Conservation (phyloP, 1,284 basidiomycete species). For the Blastosporella zonata region DNA sequence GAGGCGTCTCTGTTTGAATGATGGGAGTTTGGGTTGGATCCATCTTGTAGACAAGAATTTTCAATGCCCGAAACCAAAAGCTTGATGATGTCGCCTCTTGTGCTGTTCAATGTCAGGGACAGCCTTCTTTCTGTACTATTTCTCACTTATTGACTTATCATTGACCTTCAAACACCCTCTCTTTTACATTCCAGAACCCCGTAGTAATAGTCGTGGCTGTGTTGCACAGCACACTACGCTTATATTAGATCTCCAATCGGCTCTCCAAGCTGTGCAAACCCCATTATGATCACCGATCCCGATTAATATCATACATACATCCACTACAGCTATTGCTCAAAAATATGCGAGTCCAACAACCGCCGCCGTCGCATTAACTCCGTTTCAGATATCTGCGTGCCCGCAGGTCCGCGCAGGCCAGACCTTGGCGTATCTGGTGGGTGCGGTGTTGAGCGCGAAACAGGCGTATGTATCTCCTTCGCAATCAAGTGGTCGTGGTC, state of each 20-base stretch:
- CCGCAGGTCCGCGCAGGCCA: constrained; percentile 42
- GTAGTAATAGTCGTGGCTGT: constrained; percentile 26
- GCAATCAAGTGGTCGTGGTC: constrained; percentile 13
- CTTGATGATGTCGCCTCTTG: constrained; percentile 16
- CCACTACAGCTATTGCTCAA: constrained; percentile 30
- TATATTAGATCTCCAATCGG: constrained; percentile 29
- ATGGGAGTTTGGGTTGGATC: constrained; percentile 27
- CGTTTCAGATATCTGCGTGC: constrained; percentile 70
- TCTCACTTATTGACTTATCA: constrained; percentile 5
- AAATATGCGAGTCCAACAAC: constrained; percentile 62
- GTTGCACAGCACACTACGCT: constrained; percentile 32
- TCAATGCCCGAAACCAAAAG: constrained; percentile 25
- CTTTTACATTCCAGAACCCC: constrained; percentile 11
- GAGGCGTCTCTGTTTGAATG: constrained; percentile 23
- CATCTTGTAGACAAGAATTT: constrained; percentile 24
- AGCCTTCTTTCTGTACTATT: constrained; percentile 14
- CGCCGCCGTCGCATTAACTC: constrained; percentile 79
- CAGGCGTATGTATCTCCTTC: constrained; percentile 14
- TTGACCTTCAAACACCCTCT: not conserved
- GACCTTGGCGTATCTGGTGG: constrained; percentile 30
- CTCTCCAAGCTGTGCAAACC: constrained; percentile 27
- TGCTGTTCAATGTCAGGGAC: constrained; percentile 15
- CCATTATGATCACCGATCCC: constrained; percentile 19
- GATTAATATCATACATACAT: constrained; percentile 1
- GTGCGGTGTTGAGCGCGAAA: constrained; percentile 15